Conservation (phyloP, 1,139 yeast species). For the Saccharomycopsis hybrid region DNA sequence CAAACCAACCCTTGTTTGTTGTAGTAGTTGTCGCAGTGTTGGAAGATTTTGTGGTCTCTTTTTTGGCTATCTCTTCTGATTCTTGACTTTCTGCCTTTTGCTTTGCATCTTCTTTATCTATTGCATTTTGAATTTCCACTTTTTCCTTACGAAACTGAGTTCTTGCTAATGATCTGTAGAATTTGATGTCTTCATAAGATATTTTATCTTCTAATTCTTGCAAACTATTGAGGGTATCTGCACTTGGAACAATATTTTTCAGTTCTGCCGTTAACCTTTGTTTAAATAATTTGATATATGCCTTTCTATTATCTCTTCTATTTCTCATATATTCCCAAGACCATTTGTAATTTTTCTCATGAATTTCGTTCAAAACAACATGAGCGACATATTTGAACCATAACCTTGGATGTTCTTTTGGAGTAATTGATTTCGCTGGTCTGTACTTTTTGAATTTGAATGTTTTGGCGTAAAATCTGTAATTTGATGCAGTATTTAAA, state of each 20-base stretch:
- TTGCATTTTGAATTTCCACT: constrained; percentile 19
- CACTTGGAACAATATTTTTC: constrained; percentile 11
- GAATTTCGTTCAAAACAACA: constrained; percentile 71
- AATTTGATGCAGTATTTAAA: constrained; percentile 73
- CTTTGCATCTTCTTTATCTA: background rate
- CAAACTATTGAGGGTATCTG: constrained; percentile 18
- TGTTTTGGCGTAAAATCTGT: constrained; percentile 73
- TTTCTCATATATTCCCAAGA: constrained; percentile 77
- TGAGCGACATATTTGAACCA: constrained; percentile 82
- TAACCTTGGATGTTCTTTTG: constrained; percentile 57
- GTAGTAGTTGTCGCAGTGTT: background rate
- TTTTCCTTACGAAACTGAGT: constrained; percentile 56
- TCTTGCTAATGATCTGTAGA: constrained; percentile 78
- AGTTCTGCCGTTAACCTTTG: constrained; percentile 34
- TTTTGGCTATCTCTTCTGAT: background rate
- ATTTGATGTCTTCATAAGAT: constrained; percentile 71
- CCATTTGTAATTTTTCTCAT: constrained; percentile 74
- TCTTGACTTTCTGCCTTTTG: constrained; percentile 8
- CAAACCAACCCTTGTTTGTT: constrained; percentile 31
- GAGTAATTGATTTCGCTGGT: constrained; percentile 50
- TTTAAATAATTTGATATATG: constrained; percentile 68
- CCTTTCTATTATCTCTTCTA: constrained; percentile 65
- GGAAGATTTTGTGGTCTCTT: too few relatives aligned
- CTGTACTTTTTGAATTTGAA: constrained; percentile 65
- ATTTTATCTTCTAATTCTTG: constrained; percentile 42